Evolutionary conservation across 2,329 filamentous ascomycete species (phyloP), one percentile per base, ranked within the genome.

Genomic region (Botrytis fabae): DNA sequence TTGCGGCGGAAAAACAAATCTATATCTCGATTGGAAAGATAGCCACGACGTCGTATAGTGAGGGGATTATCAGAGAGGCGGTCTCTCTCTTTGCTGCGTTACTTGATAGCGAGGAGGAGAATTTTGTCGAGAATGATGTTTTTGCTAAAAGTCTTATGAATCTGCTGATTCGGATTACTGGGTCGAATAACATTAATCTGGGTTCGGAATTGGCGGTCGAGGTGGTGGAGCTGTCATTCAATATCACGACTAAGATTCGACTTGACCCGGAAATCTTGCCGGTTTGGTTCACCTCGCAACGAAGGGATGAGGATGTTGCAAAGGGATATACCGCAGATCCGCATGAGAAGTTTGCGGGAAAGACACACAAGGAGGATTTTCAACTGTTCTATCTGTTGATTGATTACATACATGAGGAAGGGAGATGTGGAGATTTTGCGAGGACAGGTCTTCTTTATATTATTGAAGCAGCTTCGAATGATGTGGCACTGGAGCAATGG

Each of bases 321-420:
- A 78, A 82, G 28, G 59, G 79, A 80, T 7, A 81, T 83, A 61
- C 48, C 28, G 82, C 82, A 28, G 82, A 84, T 42, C 85, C 86
- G 71, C 86, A 88, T 75, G 87, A 92, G 70, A 90, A 89, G 76
- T 97, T 97, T 81, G 92, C 93, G 0, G 95, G 94, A 4, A 89
- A 92, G 68, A 96, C 93, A 9, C 92, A 97, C 80, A 92, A 94
- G 81, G 93, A 94, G 77, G 95, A 98, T 80, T 99, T 99, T 77
- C 96, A 96, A 0, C 84, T 99, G 1, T 98, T 98, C 83, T 98
- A 98, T 81, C 88, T 98, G 59, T 85, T 99, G 76, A 93, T 99
- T 80, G 95, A 99, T 81, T 97, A 97, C 81, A 97, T 99, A 70
- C 95, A 99, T 80, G 92, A 97, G 77, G 95, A 98, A 80, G 96